Conservation (phyloP, 2,329 filamentous ascomycete species). For the Microdochium nivale region DNA sequence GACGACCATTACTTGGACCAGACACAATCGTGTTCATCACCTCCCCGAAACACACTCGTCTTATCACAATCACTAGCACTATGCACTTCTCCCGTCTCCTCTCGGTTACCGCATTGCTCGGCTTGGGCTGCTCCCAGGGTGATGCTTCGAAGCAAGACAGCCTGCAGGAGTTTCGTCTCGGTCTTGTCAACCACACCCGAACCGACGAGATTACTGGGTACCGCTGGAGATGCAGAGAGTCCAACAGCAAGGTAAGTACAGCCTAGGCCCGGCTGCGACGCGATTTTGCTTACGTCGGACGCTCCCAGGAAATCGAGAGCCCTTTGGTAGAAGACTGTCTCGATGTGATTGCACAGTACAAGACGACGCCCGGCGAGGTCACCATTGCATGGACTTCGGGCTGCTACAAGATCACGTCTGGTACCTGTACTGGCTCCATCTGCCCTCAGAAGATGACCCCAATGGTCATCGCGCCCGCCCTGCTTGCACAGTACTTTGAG, state of each 20-base stretch:
- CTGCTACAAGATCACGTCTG: slow-evolving; percentile 13
- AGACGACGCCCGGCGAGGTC: slow-evolving; percentile 10
- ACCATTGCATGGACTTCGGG: slow-evolving; percentile 14
- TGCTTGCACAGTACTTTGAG: slow-evolving; percentile 14
- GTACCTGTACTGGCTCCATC: slow-evolving; percentile 16
- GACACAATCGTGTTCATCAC: not conserved
- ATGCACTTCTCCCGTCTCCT: not conserved
- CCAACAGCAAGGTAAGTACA: not conserved
- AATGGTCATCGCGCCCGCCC: slow-evolving; percentile 11
- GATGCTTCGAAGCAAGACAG: not conserved
- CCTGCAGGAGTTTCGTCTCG: not conserved
- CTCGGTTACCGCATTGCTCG: not conserved
- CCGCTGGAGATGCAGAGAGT: not conserved
- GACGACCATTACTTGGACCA: not conserved
- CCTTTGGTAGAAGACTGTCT: slow-evolving; percentile 17
- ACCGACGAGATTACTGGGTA: not conserved
- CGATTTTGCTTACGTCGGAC: not conserved
- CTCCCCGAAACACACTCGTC: not conserved
- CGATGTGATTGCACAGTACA: slow-evolving; percentile 12
- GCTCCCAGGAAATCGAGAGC: not conserved
- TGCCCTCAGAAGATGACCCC: slow-evolving; percentile 15
- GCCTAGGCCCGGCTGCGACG: not conserved
- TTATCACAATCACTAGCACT: not conserved
- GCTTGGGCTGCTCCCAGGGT: not conserved
- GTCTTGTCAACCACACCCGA: not conserved